These are phyloP conservation scores for Gonapodya sp. DNA, from an alignment of 192 early-diverging fungal genomes.

Conservation along the genomic window DNA sequence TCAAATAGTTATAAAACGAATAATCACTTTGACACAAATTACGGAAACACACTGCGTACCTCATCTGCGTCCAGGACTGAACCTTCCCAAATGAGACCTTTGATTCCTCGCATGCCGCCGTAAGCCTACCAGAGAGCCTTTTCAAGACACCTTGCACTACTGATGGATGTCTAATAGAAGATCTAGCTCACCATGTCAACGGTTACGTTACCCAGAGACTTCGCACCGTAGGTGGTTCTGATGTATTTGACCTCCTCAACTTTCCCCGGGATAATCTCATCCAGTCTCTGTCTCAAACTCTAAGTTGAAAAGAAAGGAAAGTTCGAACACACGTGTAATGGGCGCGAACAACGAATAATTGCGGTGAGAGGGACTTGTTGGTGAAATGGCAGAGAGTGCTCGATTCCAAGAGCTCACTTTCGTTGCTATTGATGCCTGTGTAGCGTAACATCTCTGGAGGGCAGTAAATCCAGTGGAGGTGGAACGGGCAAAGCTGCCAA, in stretches of 20 bases:
- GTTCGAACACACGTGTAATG: too few relatives aligned
- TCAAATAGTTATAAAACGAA: background rate
- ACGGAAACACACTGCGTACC: slow-evolving; percentile 17
- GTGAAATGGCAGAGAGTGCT: too few relatives aligned
- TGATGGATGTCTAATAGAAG: background rate
- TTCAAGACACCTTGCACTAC: too few relatives aligned
- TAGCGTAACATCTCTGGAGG: too few relatives aligned
- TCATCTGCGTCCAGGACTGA: slow-evolving; percentile 96
- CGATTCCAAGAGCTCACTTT: too few relatives aligned
- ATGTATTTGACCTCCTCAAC: slow-evolving; percentile 90
- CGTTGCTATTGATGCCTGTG: too few relatives aligned
- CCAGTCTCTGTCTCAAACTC: slow-evolving; percentile 87
- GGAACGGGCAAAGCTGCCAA: too few relatives aligned
- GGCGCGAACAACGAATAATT: too few relatives aligned
- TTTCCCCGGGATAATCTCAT: slow-evolving; percentile 90
- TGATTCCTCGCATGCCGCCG: slow-evolving; percentile 99
- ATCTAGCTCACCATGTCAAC: slow-evolving; percentile 87
- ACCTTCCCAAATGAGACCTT: slow-evolving; percentile 97
- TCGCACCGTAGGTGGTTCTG: slow-evolving; percentile 80
- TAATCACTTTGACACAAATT: background rate
- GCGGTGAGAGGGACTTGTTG: too few relatives aligned
- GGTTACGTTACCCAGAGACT: slow-evolving; percentile 87
- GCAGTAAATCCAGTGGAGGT: too few relatives aligned
- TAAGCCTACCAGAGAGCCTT: slow-evolving; percentile 39
- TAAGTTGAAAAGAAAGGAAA: too few relatives aligned